Evolutionary conservation across 192 early-diverging fungal species (phyloP), one percentile per base, ranked within the genome.

Genomic region (Chytriomyces confervae): DNA sequence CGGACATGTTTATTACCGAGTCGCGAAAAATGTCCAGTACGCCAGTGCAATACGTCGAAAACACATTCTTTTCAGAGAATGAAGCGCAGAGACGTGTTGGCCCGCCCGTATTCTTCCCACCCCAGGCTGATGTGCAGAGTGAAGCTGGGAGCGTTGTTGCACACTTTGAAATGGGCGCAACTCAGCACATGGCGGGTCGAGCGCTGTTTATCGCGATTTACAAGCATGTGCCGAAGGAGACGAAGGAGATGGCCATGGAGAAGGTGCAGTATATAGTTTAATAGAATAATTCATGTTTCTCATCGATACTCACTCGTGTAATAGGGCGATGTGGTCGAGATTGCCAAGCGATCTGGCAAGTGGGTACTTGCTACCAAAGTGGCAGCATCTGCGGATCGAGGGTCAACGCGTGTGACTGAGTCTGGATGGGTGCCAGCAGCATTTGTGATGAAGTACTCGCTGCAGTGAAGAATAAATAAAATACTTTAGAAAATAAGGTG

Each of bases 321-420:
- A 13, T 47, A 79, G 84, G 84, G 84, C 68, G 84, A 86, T 62
- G 80, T 86, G 6, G 62, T 86, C 5, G 75, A 70, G 49, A 80
- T 86, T 7, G 47, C 62, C 24, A 86, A 86, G 78, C 81, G 84
- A 6, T 79, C 79, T 27, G 84, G 84, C 10, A 86, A 82, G 5
- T 86, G 84, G 84, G 82, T 86, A 44, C 83, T 82, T 64, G 84
- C 82, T 13, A 78, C 80, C 50, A 86, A 86, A 69, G 75, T 81
- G 3, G 43, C 20, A 57, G 27, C 45, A 48, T 46, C n/a, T n/a
- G n/a, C 7, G 51, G 27, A 20, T 43, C n/a, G n/a, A 47, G 13
- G 16, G 23, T 20, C 7, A 9, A 18, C 10, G 11, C 11, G n/a
- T 51, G 50, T 72, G 50, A 27, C 36, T 61, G 81, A 79, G 50